A percentile compares a stretch with the other conserved stretches of the same genome.
These are phyloP conservation scores for Pythium phragmiticola DNA, from an alignment of 352 stramenopile genomes.

Conservation along the genomic window DNA sequence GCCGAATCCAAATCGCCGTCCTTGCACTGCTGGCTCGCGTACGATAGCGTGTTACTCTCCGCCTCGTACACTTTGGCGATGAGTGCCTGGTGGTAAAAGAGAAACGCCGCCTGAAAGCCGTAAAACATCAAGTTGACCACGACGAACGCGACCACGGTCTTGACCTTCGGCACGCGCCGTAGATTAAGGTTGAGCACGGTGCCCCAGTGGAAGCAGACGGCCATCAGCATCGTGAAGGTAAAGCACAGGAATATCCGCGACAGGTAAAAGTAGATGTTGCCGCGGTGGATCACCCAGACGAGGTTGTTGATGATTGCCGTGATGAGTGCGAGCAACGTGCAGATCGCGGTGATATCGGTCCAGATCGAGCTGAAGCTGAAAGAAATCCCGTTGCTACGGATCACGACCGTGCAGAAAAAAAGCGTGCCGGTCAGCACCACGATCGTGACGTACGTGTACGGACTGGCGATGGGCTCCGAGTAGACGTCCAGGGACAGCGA, in stretches of 20 bases:
- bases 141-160: conserved; percentile 63
- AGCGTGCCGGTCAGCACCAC: conserved; percentile 81
- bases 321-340: conserved; percentile 68
- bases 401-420: conserved; percentile 79
- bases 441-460: conserved; percentile 89
- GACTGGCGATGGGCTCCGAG: conserved; percentile 58
- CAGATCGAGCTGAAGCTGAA: conserved; percentile 86
- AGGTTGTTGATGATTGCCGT: conserved; percentile 85
- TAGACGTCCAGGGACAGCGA: conserved; percentile 74
- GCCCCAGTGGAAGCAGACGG: conserved; percentile 87
- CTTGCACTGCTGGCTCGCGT: conserved; percentile 82
- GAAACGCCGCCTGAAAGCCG: conserved; percentile 67
- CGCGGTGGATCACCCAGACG: conserved; percentile 67
- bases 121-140: conserved; percentile 80
- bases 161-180: conserved; percentile 70
- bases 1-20: conserved; percentile 41
- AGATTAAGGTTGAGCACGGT: conserved; percentile 79
- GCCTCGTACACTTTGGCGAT: conserved; percentile 74
- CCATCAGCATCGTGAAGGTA: conserved; percentile 88
- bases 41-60: conserved; percentile 63
- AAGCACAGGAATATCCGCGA: conserved; percentile 78
- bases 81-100: conserved; percentile 63
- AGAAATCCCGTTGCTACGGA: conserved; percentile 76
- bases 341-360: conserved; percentile 86
- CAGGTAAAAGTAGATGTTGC: conserved; percentile 82